Percentiles rank a stretch among this genome's conserved stretches.
Evolutionary conservation across 306 rosid species (phyloP).

Genomic region (Elaeagnus macrophylla): DNA sequence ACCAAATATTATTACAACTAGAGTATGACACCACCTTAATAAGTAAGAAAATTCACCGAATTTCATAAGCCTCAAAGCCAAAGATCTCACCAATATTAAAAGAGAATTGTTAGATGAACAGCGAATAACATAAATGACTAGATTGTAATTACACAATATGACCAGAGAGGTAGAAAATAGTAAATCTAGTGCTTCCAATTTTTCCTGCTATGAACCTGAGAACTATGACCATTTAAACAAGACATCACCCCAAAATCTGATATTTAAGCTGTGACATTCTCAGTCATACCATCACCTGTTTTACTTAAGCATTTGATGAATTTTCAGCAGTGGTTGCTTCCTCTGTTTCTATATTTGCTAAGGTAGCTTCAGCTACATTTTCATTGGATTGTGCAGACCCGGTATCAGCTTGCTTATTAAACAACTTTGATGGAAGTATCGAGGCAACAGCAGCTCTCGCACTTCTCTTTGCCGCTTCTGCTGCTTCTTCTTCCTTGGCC

Average conservation of each 20-base stretch:
- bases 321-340: slow-evolving; percentile 18
- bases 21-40: neutral
- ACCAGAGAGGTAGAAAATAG: neutral
- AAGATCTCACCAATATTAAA: neutral
- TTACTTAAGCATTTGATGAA: slow-evolving; percentile 23
- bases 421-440: slow-evolving; percentile 69
- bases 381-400: slow-evolving; percentile 27
- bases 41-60: neutral
- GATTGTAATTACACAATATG: neutral
- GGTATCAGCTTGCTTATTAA: slow-evolving; percentile 40
- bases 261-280: slow-evolving; percentile 16
- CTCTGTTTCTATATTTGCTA: slow-evolving; percentile 1
- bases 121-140: neutral
- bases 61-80: neutral
- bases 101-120: neutral
- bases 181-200: neutral
- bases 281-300: slow-evolving; percentile 14
- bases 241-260: slow-evolving; percentile 7
- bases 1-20: neutral
- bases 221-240: neutral
- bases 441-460: slow-evolving; percentile 74
- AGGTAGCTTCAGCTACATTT: slow-evolving; percentile 16
- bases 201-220: neutral
- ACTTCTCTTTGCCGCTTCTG: slow-evolving; percentile 84
- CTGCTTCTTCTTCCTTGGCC: slow-evolving; percentile 90